Evolutionary conservation across 805 yeast species (phyloP).

Genomic region (Scheffersomyces amazonensis): DNA sequence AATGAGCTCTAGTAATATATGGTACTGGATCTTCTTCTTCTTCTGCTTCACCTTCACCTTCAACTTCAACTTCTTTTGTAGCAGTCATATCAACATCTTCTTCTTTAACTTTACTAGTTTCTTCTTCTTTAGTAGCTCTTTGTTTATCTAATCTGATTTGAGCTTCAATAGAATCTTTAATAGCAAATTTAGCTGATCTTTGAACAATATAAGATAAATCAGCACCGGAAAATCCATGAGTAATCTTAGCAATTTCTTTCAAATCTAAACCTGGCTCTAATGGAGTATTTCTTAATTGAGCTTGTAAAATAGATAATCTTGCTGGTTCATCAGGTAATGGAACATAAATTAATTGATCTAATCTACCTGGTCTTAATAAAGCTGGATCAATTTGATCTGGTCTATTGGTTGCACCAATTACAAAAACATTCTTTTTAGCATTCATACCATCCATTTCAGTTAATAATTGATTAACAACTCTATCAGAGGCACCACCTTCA

Average conservation of each 20-base stretch:
- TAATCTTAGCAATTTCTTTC: conserved; percentile 82
- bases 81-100: conserved; percentile 52
- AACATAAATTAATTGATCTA: conserved; percentile 96
- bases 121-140: conserved; percentile 41
- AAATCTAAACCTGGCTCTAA: conserved; percentile 95
- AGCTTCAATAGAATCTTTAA: conserved; percentile 96
- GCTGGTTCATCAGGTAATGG: conserved; percentile 97
- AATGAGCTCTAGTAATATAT: conserved; percentile 86
- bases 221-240: conserved; percentile 99
- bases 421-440: conserved; percentile 97
- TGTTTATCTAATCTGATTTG: conserved; percentile 29
- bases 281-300: conserved; percentile 98
- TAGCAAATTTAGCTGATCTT: conserved; percentile 98
- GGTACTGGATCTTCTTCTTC: conserved; percentile 95
- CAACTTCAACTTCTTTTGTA: conserved; percentile 3
- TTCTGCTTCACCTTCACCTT: conserved; percentile 46
- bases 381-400: conserved; percentile 99
- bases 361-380: conserved; percentile 96
- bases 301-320: conserved; percentile 86
- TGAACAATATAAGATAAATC: conserved; percentile 96
- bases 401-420: conserved; percentile 98
- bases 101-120: conserved; percentile 36
- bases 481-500: conserved; percentile 95
- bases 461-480: conserved; percentile 92
- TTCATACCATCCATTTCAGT: conserved; percentile 99